Evolutionary conservation across 495 filamentous ascomycete genomes (phyloP), one percentile per base, ranked within the genome.

Genomic region (Lophiotrema nucula): DNA sequence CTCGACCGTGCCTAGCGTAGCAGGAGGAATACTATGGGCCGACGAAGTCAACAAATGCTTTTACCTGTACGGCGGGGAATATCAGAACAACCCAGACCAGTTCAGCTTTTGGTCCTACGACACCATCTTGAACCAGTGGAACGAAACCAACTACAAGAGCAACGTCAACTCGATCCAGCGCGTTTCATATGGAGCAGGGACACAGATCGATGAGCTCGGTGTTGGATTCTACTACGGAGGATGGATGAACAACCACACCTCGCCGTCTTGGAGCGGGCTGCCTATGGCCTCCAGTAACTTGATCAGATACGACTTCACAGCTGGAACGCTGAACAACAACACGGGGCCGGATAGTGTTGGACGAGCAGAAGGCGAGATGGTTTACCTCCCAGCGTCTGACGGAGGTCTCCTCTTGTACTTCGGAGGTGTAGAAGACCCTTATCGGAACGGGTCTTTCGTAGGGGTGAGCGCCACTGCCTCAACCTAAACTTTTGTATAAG

Each of bases 51-150:
- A 83, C 61, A 80, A 79, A 62, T 62, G 73, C 22, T 72, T 82
- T 35, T 82, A 78, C 58, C 67, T 76, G 1, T 82, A 73, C 62
- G 80, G 80, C 21, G 80, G 80, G 26, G 75, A 81, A 50, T 76
- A 69, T 49, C 63, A 73, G 10, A 70, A 59, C 44, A 62, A 69
- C 0, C 73, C 77, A 4, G 56, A 64, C 15, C 51, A 64, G 22
- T 74, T 74, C 31, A 66, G 59, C 18, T 67, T 80, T 19, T 75
- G 72, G 60, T 60, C 70, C 0, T 81, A 75, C 57, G 78, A 81
- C 59, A 69, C 71, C 16, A 35, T 79, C 41, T 64, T 73, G 44
- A 68, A 79, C 50, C 66, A 71, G 27, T 80, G 77, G 77, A 68
- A 73, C 31, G 23, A 69, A 62, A 68, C 65, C 0, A 6, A 60